Base-by-base conservation (phyloP, 768 basidiomycete genomes). In the Lentinula detonsa region DNA sequence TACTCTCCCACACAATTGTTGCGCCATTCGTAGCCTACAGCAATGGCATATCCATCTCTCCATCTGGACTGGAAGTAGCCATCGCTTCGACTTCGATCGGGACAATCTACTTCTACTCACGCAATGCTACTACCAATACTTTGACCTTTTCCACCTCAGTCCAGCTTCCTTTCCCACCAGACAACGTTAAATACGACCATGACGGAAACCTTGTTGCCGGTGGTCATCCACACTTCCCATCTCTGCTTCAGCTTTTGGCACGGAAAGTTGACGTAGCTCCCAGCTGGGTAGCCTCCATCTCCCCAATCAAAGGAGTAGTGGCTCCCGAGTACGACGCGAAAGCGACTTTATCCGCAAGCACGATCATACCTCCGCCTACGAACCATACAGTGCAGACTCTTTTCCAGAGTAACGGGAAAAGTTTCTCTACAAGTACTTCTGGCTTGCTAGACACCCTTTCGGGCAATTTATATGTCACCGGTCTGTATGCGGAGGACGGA, bases 341-440 rank as follows among this genome's bases (percentile, higher is more conserved):
- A 7, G 83, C 83, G 3, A 84, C 85, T 0, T 67, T 82, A 42
- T 77, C 86, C 0, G 78, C 76, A 39, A 75, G 69, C 59, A 68
- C 67, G 49, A 77, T 80, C 50, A 76, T 80, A 0, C 68, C 76
- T 0, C 65, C 68, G 15, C 68, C 73, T 31, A 63, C 62, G 9
- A 73, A 73, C 1, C 74, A 80, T 65, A 75, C 77, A 37, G 59
- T 89, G 34, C 75, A 79, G 66, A 88, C 89, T 0, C 63, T 91
- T n/a, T 90, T 88, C 73, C 88, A 88, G 73, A 90, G 89, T 65
- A 76, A 85, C 62, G 88, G 89, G n/a, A 74, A 77, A 3, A 78
- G 79, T 5, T 87, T 87, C 65, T 76, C 79, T 13, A 72, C 79
- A 2, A 83, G 85, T 15, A 72, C 78, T 7, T 85, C 85, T 7